Evolutionary conservation across 2,329 filamentous ascomycete genomes (phyloP), one percentile per base, ranked within the genome.

Genomic region (Phyllosticta citriasiana): DNA sequence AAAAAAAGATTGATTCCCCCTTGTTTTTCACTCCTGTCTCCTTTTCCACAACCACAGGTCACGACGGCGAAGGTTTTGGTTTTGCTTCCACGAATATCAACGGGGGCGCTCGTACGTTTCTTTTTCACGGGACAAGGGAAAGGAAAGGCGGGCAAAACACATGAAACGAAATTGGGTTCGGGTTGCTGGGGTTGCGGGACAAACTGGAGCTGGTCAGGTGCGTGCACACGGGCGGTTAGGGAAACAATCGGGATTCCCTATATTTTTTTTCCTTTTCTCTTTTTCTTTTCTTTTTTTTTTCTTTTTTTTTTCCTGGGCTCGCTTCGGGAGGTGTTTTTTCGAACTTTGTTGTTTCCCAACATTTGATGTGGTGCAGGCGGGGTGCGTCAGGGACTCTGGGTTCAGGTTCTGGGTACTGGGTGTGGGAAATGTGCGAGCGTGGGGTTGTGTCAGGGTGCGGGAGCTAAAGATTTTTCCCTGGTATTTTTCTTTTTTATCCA

Each of bases 281-380:
- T 71, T 70, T 2, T 22, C n/a, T 16, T 27, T 53, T 53, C 9
- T 2, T 10, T 70, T 71, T 70, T 2, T 22, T 2, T 22, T 22
- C 2, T 22, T 22, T 2, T 16, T 27, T 53, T 53, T 22, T 4
- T 10, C 69, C 71, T 70, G 19, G 19, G 19, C 19, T 22, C 19
- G 67, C 66, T 68, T 69, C 63, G 66, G 70, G 66, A 70, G 68
- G 71, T n/a, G 16, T 47, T 47, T 47, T 47, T 47, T 22, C 19
- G 19, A 22, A 22, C 19, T 4, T 47, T n/a, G 40, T n/a, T n/a
- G 7, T n/a, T 47, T n/a, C 19, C 40, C 16, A 5, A 30, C 27
- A 30, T 30, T 30, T 47, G 40, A 47, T 47, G 14, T 47, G 40
- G 40, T 47, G 40, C 40, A n/a, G 14, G 40, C n/a, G 40, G 33